Evolutionary conservation across 441 rosid genomes (phyloP), one percentile per base, ranked within the genome.

Genomic region (Bruguiera hainesii): DNA sequence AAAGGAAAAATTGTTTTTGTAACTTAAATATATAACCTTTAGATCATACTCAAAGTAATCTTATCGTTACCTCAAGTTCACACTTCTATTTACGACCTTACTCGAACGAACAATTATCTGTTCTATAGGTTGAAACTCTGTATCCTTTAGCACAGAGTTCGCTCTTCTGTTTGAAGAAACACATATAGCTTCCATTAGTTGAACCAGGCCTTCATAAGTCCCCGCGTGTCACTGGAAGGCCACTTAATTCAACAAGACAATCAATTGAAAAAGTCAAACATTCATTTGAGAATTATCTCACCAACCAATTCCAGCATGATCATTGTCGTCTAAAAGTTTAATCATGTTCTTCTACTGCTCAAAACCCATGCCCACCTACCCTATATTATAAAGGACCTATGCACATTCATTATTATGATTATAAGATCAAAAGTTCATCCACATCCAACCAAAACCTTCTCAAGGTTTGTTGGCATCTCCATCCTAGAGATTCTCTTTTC

Each of bases 261-360:
- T 62, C 50, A 39, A 73, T 55, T 19, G 35, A 61, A 70, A 70
- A 75, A 39, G 75, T 30, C 26, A 55, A 20, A 13, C 35, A 65
- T 19, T 42, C 66, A 53, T 60, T 59, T 67, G 13, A n/a, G 23
- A 67, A 67, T 64, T 56, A 67, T 70, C 33, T 61, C 7, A 70
- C 55, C 52, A 75, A 48, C 66, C 51, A 0, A 64, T 39, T 39
- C 48, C 18, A 39, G 71, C 66, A 53, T 61, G 69, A 78, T 75
- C 74, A 70, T 74, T 82, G 81, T 76, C 79, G 66, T 68, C 85
- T 50, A 79, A 82, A 82, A 74, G 75, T 64, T 21, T 30, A 42
- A 66, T 77, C 75, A 75, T 58, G 66, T 56, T 56, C 16, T 28
- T 52, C 70, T 56, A 58, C 10, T 26, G 15, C 57, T 71, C 60